Conservation (phyloP, 2,329 filamentous ascomycete genomes). For the Ceratocystiopsis brevicomis region DNA sequence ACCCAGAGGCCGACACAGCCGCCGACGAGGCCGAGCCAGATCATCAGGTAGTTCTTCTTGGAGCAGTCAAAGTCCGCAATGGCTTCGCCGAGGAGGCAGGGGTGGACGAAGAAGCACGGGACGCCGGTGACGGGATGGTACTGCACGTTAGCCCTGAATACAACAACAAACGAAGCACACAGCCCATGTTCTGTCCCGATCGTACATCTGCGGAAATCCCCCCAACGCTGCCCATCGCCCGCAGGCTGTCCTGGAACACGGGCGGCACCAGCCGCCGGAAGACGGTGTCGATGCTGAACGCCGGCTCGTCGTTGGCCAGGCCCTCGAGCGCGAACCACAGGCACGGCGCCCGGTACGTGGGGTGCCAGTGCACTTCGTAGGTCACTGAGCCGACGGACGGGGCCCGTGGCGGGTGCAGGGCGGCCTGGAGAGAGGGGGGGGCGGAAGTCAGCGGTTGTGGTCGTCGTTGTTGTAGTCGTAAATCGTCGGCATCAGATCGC, state of each 20-base stretch:
- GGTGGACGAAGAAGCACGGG: constrained; percentile 80
- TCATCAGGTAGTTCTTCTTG: constrained; percentile 54
- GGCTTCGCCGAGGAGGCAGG: constrained; percentile 70
- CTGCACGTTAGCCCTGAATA: constrained; percentile 19
- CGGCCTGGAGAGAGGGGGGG: constrained; percentile 22
- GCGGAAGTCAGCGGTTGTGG: neutral
- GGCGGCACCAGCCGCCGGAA: constrained; percentile 53
- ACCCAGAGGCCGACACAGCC: constrained; percentile 61
- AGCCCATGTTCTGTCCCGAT: no score
- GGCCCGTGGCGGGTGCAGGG: constrained; percentile 15
- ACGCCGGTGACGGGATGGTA: constrained; percentile 66
- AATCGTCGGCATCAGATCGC: constrained; percentile 4
- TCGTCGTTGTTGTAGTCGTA: constrained; percentile 1
- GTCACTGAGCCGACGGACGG: constrained; percentile 28
- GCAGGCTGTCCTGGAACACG: constrained; percentile 41
- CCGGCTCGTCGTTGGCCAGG: constrained; percentile 32
- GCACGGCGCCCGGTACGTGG: constrained; percentile 56
- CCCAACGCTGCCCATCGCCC: constrained; percentile 43
- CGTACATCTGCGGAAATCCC: constrained; percentile 61
- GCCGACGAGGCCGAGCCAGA: constrained; percentile 81
- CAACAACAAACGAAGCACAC: constrained; percentile 2
- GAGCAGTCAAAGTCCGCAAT: constrained; percentile 47
- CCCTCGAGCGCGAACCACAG: constrained; percentile 55
- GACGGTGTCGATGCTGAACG: constrained; percentile 47
- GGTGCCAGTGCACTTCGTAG: constrained; percentile 59